These are phyloP conservation scores for Beta corolliflora DNA, from an alignment of 179 eudicot genomes.

Conservation along the genomic window DNA sequence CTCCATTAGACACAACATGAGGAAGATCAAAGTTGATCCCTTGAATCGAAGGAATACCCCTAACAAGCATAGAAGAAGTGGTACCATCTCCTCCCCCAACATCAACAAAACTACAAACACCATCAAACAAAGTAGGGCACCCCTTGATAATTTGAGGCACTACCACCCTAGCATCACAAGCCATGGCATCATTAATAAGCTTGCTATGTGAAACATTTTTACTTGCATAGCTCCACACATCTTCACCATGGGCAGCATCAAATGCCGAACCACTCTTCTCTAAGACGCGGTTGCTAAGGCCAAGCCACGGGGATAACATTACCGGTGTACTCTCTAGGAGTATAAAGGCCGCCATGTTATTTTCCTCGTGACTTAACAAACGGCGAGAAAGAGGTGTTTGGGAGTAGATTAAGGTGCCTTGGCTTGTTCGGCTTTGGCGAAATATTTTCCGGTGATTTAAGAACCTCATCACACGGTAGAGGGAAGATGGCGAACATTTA, in stretches of 20 bases:
- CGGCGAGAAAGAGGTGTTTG: constrained; percentile 68
- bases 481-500: constrained; percentile 45
- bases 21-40: constrained; percentile 70
- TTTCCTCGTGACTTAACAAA: constrained; percentile 30
- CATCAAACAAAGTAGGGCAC: constrained; percentile 42
- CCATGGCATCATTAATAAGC: constrained; percentile 69
- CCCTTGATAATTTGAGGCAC: constrained; percentile 44
- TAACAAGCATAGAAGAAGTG: constrained; percentile 33
- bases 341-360: constrained; percentile 48
- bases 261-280: constrained; percentile 36
- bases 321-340: constrained; percentile 47
- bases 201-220: constrained; percentile 41
- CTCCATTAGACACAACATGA: constrained; percentile 46
- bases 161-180: constrained; percentile 47
- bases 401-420: constrained; percentile 30
- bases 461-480: constrained; percentile 73
- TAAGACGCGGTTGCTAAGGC: constrained; percentile 44
- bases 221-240: constrained; percentile 56
- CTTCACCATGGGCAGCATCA: constrained; percentile 46
- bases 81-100: constrained; percentile 72
- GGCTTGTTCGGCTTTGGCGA: constrained; percentile 21
- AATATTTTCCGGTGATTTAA: constrained; percentile 51
- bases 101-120: constrained; percentile 51
- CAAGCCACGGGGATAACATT: constrained; percentile 69
- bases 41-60: constrained; percentile 49